Percentiles rank a stretch among this genome's conserved stretches.
These are phyloP conservation scores for Lojkania enalia DNA, from an alignment of 2,329 filamentous ascomycete species.

Conservation along the genomic window DNA sequence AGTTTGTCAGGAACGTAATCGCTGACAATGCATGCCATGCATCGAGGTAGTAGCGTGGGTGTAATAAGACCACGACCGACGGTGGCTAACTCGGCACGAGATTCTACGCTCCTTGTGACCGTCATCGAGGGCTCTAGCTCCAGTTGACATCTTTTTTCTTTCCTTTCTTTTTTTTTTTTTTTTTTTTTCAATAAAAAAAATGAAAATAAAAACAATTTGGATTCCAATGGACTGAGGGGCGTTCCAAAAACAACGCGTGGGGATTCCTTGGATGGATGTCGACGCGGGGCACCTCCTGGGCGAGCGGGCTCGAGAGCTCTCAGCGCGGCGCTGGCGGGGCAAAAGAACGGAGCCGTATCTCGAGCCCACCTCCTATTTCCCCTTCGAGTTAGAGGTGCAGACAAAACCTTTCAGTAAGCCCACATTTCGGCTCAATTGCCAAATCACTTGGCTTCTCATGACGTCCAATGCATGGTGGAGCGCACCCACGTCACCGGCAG, in stretches of 20 bases:
- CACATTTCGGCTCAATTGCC: constrained; percentile 23
- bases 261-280: neutral
- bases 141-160: neutral
- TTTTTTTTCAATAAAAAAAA: too few relatives aligned
- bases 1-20: constrained; percentile 29
- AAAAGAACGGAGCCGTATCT: constrained; percentile 6
- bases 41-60: neutral
- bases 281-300: neutral
- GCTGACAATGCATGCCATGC: constrained; percentile 31
- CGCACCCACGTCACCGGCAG: constrained; percentile 31
- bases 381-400: constrained; percentile 16
- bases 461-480: constrained; percentile 21
- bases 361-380: constrained; percentile 10
- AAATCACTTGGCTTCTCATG: constrained; percentile 12
- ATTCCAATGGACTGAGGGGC: too few relatives aligned
- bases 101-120: neutral
- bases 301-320: neutral
- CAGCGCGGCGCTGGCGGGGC: constrained; percentile 8
- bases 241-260: constrained; percentile 12
- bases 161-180: too few relatives aligned
- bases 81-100: too few relatives aligned
- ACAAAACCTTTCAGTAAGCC: constrained; percentile 26
- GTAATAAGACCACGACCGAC: too few relatives aligned
- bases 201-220: too few relatives aligned
- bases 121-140: neutral